These are phyloP conservation scores for Fusarium pilosicola DNA, from an alignment of 2,329 filamentous ascomycete genomes.

Conservation along the genomic window DNA sequence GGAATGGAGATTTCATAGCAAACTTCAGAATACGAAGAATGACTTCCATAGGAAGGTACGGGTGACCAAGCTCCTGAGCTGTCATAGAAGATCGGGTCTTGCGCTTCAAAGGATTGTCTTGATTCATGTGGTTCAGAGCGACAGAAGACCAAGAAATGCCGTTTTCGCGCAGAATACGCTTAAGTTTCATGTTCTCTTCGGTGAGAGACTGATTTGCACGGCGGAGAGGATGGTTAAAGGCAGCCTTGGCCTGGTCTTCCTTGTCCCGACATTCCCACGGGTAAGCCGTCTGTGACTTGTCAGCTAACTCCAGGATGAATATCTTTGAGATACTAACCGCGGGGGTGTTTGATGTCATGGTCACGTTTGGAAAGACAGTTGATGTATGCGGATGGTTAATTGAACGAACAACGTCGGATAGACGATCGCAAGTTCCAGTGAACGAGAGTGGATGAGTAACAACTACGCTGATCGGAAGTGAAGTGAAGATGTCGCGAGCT, in stretches of 20 bases:
- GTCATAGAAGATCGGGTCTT: slow-evolving; percentile 48
- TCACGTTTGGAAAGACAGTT: slow-evolving; percentile 8
- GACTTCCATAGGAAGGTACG: slow-evolving; percentile 63
- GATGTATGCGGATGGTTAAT: slow-evolving; percentile 5
- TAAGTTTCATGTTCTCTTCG: slow-evolving; percentile 62
- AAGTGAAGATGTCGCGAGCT: neutral
- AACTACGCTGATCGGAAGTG: neutral
- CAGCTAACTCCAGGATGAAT: slow-evolving; percentile 2
- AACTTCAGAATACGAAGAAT: slow-evolving; percentile 63
- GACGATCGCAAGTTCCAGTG: neutral
- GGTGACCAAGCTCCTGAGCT: slow-evolving; percentile 47
- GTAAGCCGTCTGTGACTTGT: slow-evolving; percentile 44
- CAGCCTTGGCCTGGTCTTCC: slow-evolving; percentile 59
- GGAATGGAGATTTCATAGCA: slow-evolving; percentile 58
- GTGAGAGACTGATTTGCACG: slow-evolving; percentile 56
- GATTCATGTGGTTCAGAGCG: slow-evolving; percentile 48
- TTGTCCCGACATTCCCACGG: slow-evolving; percentile 65
- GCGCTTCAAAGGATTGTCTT: slow-evolving; percentile 46
- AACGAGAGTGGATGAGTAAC: neutral
- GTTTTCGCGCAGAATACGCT: slow-evolving; percentile 62
- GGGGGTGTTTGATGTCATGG: slow-evolving; percentile 35
- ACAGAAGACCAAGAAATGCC: slow-evolving; percentile 61
- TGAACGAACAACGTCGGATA: slow-evolving; percentile 5
- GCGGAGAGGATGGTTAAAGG: slow-evolving; percentile 61
- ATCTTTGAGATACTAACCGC: slow-evolving; percentile 28